Conservation (phyloP, 306 rosid species). For the Cicer chorassanicum region DNA sequence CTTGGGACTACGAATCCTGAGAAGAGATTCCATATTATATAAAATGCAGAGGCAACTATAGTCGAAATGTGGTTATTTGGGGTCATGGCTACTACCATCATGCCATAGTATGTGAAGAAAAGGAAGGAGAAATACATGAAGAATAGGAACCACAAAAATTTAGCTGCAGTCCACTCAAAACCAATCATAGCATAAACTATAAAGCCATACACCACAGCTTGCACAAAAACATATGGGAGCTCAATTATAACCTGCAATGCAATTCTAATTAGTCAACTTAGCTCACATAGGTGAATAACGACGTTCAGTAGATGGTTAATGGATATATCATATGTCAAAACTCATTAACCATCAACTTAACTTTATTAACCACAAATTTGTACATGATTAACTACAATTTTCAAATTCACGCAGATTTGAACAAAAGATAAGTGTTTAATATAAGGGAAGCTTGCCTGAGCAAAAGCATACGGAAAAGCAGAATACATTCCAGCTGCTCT, state of each 20-base stretch:
- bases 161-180: slow-evolving; percentile 57
- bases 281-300: no score
- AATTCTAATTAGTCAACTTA: no score
- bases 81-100: slow-evolving; percentile 64
- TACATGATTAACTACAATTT: no score
- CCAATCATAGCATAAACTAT: slow-evolving; percentile 63
- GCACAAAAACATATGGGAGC: slow-evolving; percentile 59
- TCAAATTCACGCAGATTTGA: no score
- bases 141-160: slow-evolving; percentile 61
- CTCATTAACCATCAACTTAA: no score
- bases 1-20: slow-evolving; percentile 68
- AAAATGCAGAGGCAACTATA: slow-evolving; percentile 56
- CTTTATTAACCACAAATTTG: no score
- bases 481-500: slow-evolving; percentile 72
- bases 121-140: slow-evolving; percentile 61
- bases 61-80: slow-evolving; percentile 61
- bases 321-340: no score
- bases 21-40: slow-evolving; percentile 63
- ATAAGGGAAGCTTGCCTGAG: slow-evolving; percentile 52
- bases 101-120: slow-evolving; percentile 67
- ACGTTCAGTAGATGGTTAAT: no score
- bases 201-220: slow-evolving; percentile 56
- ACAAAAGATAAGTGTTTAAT: not conserved
- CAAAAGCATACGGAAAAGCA: slow-evolving; percentile 66
- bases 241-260: slow-evolving; percentile 61